Conservation (phyloP, 495 filamentous ascomycete species). For the Tuber umbilicatum region DNA sequence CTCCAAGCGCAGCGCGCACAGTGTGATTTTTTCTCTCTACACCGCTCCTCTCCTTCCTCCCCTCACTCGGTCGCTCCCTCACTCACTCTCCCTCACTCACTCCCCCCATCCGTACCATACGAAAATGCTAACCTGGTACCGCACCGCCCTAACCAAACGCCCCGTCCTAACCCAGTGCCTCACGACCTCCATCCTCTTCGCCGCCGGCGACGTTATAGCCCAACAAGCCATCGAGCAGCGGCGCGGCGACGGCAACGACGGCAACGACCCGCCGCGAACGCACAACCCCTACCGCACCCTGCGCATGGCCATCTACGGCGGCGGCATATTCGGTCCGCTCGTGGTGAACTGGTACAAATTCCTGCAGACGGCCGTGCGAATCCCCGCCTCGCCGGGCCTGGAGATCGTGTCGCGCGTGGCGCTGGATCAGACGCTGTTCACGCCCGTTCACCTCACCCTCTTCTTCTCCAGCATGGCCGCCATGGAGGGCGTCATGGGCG, state of each 20-base stretch:
- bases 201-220: constrained; percentile 81
- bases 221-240: constrained; percentile 85
- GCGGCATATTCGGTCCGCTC: constrained; percentile 82
- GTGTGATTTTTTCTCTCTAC: neutral
- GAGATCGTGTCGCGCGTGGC: constrained; percentile 77
- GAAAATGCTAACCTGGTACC: constrained; percentile 25
- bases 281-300: constrained; percentile 76
- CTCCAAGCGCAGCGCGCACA: neutral
- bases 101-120: neutral
- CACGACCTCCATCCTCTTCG: constrained; percentile 79
- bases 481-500: constrained; percentile 61
- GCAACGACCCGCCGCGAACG: too few relatives aligned
- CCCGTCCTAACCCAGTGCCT: constrained; percentile 84
- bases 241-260: constrained; percentile 65
- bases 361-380: constrained; percentile 61
- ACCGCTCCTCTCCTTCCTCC: neutral
- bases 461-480: constrained; percentile 84
- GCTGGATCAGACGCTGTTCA: constrained; percentile 79
- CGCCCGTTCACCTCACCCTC: constrained; percentile 68
- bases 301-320: constrained; percentile 89
- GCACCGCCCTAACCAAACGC: constrained; percentile 33
- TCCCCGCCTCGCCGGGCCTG: constrained; percentile 54
- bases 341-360: constrained; percentile 85
- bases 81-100: neutral
- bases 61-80: neutral